Percentiles rank a stretch among this genome's conserved stretches.
Conservation (phyloP, 192 early-diverging fungal species). For the Coemansia sp. region DNA sequence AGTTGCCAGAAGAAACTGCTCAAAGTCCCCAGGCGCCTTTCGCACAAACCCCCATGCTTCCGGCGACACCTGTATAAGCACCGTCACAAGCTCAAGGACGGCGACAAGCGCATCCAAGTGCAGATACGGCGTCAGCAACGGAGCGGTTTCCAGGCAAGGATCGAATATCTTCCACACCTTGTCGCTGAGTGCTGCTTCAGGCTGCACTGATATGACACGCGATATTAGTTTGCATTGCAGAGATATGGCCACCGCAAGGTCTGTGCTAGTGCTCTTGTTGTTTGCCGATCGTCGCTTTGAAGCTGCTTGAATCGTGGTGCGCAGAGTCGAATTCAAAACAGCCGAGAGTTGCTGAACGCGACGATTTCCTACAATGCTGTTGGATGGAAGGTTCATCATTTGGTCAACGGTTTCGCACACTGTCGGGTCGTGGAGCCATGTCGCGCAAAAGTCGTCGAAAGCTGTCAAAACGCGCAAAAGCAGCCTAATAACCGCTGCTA, state of each 20-base stretch:
- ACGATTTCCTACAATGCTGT: background rate
- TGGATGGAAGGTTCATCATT: background rate
- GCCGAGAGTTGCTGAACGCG: slow-evolving; percentile 12
- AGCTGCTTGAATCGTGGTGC: background rate
- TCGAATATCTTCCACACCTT: slow-evolving; percentile 22
- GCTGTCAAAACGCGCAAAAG: slow-evolving; percentile 18
- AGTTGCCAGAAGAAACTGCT: slow-evolving; percentile 24
- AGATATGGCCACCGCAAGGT: slow-evolving; percentile 23
- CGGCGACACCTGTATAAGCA: slow-evolving; percentile 28
- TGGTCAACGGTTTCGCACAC: background rate
- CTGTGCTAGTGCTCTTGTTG: background rate
- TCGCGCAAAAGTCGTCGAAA: slow-evolving; percentile 18
- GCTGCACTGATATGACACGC: slow-evolving; percentile 25
- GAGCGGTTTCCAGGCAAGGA: slow-evolving; percentile 14
- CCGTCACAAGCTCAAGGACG: slow-evolving; percentile 30
- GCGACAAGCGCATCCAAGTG: slow-evolving; percentile 26
- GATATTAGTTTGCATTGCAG: slow-evolving; percentile 22
- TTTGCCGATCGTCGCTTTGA: slow-evolving; percentile 6
- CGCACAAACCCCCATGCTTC: slow-evolving; percentile 25
- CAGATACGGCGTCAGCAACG: slow-evolving; percentile 12
- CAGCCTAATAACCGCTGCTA: slow-evolving; percentile 27
- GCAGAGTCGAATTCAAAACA: slow-evolving; percentile 11
- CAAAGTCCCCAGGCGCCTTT: slow-evolving; percentile 14
- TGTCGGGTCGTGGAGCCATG: slow-evolving; percentile 24
- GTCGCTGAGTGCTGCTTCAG: slow-evolving; percentile 15